Evolutionary conservation across 1,284 basidiomycete genomes (phyloP), one percentile per base, ranked within the genome.

Genomic region (Microbotryomycetes sp.): DNA sequence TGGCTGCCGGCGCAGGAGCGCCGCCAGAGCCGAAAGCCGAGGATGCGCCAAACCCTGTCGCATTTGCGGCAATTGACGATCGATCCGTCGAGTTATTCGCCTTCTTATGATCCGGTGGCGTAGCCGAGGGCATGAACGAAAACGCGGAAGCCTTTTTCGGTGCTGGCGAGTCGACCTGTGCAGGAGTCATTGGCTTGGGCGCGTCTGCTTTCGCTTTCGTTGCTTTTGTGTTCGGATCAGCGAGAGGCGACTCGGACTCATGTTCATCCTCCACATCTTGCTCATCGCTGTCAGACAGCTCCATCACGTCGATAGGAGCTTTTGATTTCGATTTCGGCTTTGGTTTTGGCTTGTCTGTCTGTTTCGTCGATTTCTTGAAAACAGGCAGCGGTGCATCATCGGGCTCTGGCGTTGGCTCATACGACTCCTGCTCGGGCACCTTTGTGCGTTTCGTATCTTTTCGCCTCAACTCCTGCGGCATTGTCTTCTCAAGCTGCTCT

Each of bases 401-500:
- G 31, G 55, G 23, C 21, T 29, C 52, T 24, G 52, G 35, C 16
- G 52, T n/a, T 9, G 49, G 45, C 4, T 41, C 35, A 11, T 9
- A 45, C 31, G 13, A 45, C 45, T 9, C 45, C 49, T n/a, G 50
- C 29, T 21, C 21, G 28, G 46, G 31, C 13, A 56, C 45, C 30
- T 57, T 59, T 21, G 51, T 50, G 7, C 49, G 59, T 48, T 52
- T 56, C n/a, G 31, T 4, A 6, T 27, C 21, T 6, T 60, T 58
- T 15, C 47, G 51, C 15, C 60, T 53, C 52, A 59, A 60, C 35
- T 65, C 57, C 62, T 64, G 56, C 9, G 64, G 64, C 64, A 65
- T 65, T 0, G 58, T 56, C 24, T 58, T 29, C 60, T 65, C 64
- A 24, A 65, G 60, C 48, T 57, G 52, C 41, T 65, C 64, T 5